phyloP scores from a whole-genome alignment of 306 rosid genomes.

The Lathyrus tuberosus region DNA sequence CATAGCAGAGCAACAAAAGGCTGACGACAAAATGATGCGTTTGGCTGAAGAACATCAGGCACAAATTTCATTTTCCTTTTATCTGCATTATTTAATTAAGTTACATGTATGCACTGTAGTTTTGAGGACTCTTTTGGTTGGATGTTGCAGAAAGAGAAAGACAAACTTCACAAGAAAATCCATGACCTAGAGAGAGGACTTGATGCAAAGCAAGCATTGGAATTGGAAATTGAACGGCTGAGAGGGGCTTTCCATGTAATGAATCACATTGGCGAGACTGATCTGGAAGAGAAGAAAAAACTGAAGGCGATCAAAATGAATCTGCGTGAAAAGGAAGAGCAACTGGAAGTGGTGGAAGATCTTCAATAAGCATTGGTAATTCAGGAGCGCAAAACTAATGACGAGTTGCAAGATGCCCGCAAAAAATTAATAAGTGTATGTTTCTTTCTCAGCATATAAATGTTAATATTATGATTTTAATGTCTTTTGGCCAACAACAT shows the following conservation, averaged over 20 bases:
- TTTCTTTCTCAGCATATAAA: not conserved
- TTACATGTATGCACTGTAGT: not conserved
- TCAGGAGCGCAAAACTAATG: slow-evolving; percentile 71
- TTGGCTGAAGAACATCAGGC: slow-evolving; percentile 73
- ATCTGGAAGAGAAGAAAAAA: slow-evolving; percentile 52
- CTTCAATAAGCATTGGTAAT: slow-evolving; percentile 54
- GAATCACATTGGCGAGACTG: no score
- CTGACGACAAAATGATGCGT: slow-evolving; percentile 62
- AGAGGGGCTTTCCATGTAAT: no score
- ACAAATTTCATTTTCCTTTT: slow-evolving; percentile 1
- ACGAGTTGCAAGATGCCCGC: slow-evolving; percentile 85
- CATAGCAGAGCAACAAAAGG: slow-evolving; percentile 64
- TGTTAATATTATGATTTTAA: not conserved
- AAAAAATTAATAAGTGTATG: slow-evolving; percentile 64
- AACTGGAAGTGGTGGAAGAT: slow-evolving; percentile 41
- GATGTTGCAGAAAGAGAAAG: no score
- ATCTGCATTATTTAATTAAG: not conserved
- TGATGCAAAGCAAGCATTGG: no score
- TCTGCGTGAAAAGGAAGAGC: slow-evolving; percentile 67
- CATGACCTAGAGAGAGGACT: no score
- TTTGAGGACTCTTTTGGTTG: not conserved
- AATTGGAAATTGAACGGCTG: no score
- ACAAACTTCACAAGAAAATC: no score
- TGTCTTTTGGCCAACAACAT: not conserved
- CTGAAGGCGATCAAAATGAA: slow-evolving; percentile 49